A percentile compares a stretch with the other conserved stretches of the same genome.
Conservation (phyloP, 352 stramenopile genomes). For the Phytophthora litchii region DNA sequence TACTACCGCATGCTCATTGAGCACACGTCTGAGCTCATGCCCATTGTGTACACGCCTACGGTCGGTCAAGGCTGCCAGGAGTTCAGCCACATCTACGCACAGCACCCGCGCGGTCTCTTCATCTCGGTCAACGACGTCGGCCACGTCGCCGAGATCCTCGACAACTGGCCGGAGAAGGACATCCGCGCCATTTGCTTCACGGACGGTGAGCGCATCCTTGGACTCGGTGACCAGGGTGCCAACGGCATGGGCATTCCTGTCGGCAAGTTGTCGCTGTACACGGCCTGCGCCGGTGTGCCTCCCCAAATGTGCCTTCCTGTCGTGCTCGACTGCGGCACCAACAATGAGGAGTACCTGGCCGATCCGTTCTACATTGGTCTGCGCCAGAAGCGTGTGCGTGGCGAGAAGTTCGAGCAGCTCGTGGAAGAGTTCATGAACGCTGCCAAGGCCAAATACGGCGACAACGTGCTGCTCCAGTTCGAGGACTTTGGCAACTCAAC, state of each 20-base stretch:
- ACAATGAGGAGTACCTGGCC: constrained; percentile 93
- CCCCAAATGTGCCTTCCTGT: constrained; percentile 94
- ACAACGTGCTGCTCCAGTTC: constrained; percentile 86
- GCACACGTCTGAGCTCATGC: constrained; percentile 93
- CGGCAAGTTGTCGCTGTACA: constrained; percentile 96
- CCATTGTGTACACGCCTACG: constrained; percentile 98
- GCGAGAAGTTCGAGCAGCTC: constrained; percentile 92
- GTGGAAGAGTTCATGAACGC: constrained; percentile 97
- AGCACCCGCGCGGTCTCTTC: constrained; percentile 93
- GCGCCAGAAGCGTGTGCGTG: constrained; percentile 87
- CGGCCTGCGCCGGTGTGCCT: constrained; percentile 92
- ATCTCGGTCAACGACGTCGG: constrained; percentile 86
- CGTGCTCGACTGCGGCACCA: constrained; percentile 95
- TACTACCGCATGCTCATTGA: constrained; percentile 93
- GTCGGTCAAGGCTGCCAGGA: constrained; percentile 93
- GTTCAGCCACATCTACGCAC: constrained; percentile 92
- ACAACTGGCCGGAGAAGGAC: constrained; percentile 96
- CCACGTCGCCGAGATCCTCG: constrained; percentile 89
- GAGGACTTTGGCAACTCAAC: constrained; percentile 91
- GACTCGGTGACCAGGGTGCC: constrained; percentile 94
- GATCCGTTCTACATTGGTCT: constrained; percentile 97
- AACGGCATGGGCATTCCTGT: constrained; percentile 94
- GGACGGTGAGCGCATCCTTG: constrained; percentile 95
- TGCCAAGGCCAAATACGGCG: constrained; percentile 89
- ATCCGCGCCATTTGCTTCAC: constrained; percentile 97